A percentile compares a stretch with the other conserved stretches of the same genome.
Evolutionary conservation across 257 asterid genomes (phyloP).

Genomic region (Solanum bulbocastanum): DNA sequence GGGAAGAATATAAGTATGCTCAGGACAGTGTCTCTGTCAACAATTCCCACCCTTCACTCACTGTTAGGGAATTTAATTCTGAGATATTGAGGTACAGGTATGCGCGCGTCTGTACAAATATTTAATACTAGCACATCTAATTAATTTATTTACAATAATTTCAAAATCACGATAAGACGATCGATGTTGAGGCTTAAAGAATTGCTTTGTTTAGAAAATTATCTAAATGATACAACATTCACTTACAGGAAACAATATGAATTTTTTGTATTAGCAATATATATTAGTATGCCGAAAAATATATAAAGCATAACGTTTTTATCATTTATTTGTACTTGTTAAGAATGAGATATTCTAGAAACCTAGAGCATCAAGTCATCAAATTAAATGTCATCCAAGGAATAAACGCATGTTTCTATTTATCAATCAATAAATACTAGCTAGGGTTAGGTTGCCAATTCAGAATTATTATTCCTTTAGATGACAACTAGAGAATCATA

Average conservation of each 20-base stretch:
- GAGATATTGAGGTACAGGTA: background rate
- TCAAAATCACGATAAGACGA: background rate
- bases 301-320: background rate
- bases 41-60: background rate
- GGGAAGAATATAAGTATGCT: background rate
- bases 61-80: background rate
- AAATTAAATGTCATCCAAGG: background rate
- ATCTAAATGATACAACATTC: background rate
- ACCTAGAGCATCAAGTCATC: background rate
- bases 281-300: background rate
- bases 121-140: background rate
- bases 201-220: background rate
- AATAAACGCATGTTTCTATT: background rate
- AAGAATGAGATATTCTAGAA: background rate
- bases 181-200: background rate
- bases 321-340: background rate
- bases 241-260: background rate
- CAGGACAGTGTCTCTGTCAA: slow-evolving; percentile 1
- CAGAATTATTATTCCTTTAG: background rate
- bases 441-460: background rate
- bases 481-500: background rate
- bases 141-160: background rate
- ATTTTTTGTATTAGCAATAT: background rate
- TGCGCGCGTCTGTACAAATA: background rate
- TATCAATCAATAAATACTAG: background rate